Conservation (phyloP, 305 asterid genomes). For the Fraxinus floribunda region DNA sequence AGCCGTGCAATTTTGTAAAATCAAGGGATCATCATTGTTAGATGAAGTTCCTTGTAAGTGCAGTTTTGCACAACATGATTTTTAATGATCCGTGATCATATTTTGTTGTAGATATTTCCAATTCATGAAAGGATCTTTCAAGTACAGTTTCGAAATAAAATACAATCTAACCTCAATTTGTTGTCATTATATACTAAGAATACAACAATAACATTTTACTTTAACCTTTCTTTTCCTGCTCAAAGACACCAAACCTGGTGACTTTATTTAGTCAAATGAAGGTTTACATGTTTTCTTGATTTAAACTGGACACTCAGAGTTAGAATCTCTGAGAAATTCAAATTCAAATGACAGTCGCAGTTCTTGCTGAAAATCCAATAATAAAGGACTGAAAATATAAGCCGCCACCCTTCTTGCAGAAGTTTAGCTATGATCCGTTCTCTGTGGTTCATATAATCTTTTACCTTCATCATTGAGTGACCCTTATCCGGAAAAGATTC, state of each 20-base stretch:
- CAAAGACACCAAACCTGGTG: neutral
- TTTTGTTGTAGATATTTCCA: neutral
- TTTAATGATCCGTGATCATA: neutral
- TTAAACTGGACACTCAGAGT: neutral
- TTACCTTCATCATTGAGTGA: neutral
- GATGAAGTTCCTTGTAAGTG: neutral
- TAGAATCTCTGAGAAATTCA: neutral
- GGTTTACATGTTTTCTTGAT: neutral
- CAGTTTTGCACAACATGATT: neutral
- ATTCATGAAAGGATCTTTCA: neutral
- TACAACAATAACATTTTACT: neutral
- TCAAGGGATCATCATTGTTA: neutral
- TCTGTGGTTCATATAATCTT: neutral
- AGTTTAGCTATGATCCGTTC: neutral
- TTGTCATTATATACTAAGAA: neutral
- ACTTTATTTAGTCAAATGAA: neutral
- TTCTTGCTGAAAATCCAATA: neutral
- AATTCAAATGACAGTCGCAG: neutral
- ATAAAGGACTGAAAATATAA: neutral
- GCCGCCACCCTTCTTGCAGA: neutral
- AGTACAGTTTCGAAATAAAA: neutral
- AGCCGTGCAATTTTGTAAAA: neutral
- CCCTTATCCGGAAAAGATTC: neutral
- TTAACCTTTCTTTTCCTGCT: neutral
- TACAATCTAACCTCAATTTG: neutral